phyloP scores from a whole-genome alignment of 2,329 filamentous ascomycete species.

The Botrytis aclada region DNA sequence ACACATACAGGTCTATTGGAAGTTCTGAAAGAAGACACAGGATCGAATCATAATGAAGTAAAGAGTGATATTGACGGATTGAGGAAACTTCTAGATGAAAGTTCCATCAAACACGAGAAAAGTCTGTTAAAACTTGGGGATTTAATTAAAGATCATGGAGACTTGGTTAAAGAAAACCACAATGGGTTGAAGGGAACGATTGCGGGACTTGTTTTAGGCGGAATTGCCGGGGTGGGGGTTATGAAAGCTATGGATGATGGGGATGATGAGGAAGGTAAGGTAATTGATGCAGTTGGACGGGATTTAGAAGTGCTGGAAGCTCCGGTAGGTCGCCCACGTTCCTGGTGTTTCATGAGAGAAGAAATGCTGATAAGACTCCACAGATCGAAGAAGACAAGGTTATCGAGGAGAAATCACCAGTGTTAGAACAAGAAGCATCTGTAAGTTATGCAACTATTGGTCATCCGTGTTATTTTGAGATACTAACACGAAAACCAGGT shows the following conservation, averaged over 20 bases:
- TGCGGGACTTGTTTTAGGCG: constrained; percentile 27
- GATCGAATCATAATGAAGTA: constrained; percentile 25
- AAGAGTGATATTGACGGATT: constrained; percentile 27
- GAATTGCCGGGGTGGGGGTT: constrained; percentile 20
- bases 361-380: not conserved
- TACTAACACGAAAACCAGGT: not conserved
- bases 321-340: not conserved
- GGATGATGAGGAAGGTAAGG: not conserved
- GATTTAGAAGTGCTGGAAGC: not conserved
- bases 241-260: not conserved
- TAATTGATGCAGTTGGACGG: not conserved
- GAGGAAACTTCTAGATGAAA: constrained; percentile 28
- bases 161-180: constrained; percentile 30
- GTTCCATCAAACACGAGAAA: constrained; percentile 22
- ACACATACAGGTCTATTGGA: constrained; percentile 27
- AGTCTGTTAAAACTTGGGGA: constrained; percentile 25
- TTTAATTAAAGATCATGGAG: constrained; percentile 23
- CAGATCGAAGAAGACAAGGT: not conserved
- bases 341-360: not conserved
- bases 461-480: not conserved
- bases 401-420: not conserved
- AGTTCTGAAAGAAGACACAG: constrained; percentile 21
- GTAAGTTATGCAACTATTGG: not conserved
- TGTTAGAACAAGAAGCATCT: not conserved
- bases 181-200: constrained; percentile 28